phyloP scores from a whole-genome alignment of 495 filamentous ascomycete genomes.

The Chaetomidium leptoderma region DNA sequence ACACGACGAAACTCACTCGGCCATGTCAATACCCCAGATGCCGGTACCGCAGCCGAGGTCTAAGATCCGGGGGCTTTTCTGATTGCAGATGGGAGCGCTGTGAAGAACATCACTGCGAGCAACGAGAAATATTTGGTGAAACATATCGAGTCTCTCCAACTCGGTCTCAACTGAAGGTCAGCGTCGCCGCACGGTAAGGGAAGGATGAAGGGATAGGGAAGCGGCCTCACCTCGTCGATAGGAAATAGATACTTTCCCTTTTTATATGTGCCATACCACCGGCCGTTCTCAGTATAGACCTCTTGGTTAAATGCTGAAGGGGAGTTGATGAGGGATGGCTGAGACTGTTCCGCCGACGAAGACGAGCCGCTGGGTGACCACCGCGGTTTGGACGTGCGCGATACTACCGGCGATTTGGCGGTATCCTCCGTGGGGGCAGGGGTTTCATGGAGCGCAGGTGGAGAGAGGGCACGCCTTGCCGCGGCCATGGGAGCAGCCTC shows the following conservation, averaged over 20 bases:
- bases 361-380: no score
- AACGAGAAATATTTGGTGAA: slow-evolving; percentile 68
- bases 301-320: background rate
- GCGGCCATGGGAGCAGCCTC: no score
- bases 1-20: slow-evolving; percentile 53
- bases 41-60: slow-evolving; percentile 88
- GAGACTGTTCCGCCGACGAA: background rate
- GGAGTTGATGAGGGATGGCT: background rate
- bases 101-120: slow-evolving; percentile 58
- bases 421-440: no score
- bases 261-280: slow-evolving; percentile 52
- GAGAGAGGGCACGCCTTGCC: no score
- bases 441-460: no score
- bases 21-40: slow-evolving; percentile 88
- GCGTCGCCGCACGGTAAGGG: background rate
- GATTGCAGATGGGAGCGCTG: slow-evolving; percentile 46
- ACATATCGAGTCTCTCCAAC: slow-evolving; percentile 71
- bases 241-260: slow-evolving; percentile 59
- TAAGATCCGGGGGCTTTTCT: slow-evolving; percentile 51
- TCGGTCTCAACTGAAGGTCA: slow-evolving; percentile 51
- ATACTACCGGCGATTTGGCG: no score
- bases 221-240: slow-evolving; percentile 51
- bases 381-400: no score
- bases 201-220: background rate
- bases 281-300: slow-evolving; percentile 52